Evolutionary conservation across 1,284 basidiomycete genomes (phyloP).

Genomic region (Blastosporella zonata): DNA sequence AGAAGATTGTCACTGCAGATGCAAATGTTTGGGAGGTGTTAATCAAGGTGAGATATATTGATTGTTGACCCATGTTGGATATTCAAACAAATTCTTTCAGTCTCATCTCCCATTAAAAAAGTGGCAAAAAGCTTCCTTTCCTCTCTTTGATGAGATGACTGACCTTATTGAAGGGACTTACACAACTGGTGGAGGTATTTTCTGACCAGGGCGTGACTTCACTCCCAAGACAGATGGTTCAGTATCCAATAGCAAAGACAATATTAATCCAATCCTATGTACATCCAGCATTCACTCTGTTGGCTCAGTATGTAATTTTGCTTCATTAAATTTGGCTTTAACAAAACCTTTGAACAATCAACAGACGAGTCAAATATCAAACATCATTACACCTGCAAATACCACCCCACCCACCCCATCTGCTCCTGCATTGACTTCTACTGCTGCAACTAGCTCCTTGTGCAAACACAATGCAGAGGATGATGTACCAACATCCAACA

Average conservation of each 20-base stretch:
- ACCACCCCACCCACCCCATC: background rate
- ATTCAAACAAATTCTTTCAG: too few relatives aligned
- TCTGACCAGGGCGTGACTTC: slow-evolving; percentile 18
- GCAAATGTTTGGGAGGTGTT: too few relatives aligned
- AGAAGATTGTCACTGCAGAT: too few relatives aligned
- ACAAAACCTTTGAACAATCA: too few relatives aligned
- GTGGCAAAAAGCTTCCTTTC: slow-evolving; percentile 27
- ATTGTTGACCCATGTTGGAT: too few relatives aligned
- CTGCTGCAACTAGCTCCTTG: background rate
- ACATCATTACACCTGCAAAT: background rate
- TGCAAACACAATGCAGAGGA: background rate
- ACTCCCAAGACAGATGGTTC: slow-evolving; percentile 1
- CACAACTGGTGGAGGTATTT: slow-evolving; percentile 26
- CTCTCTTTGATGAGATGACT: slow-evolving; percentile 26
- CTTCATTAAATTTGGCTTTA: background rate
- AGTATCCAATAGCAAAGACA: slow-evolving; percentile 15
- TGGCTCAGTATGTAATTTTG: background rate
- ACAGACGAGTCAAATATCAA: too few relatives aligned
- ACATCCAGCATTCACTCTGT: background rate
- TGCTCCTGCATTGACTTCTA: background rate
- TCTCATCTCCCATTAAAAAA: slow-evolving; percentile 19
- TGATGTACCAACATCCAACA: background rate
- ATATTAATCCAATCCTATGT: slow-evolving; percentile 4
- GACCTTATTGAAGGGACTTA: slow-evolving; percentile 25
- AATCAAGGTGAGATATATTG: too few relatives aligned